A percentile compares a stretch with the other conserved stretches of the same genome.
phyloP scores from a whole-genome alignment of 148 eudicot genomes.

The Limonium bicolor region DNA sequence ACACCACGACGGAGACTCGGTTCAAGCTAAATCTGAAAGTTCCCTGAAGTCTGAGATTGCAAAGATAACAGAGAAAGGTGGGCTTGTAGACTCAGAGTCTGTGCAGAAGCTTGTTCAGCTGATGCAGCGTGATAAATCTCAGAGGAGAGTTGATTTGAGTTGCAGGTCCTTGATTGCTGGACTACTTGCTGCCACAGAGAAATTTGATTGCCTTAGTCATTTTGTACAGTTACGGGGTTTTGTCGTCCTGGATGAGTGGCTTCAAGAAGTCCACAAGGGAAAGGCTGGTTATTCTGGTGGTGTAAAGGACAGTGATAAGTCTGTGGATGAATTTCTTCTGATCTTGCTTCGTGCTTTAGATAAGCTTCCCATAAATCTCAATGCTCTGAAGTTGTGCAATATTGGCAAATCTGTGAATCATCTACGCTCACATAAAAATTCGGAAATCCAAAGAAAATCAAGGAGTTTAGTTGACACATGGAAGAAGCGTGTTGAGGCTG shows the following conservation, averaged over 20 bases:
- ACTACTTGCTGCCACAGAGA: slow-evolving; percentile 66
- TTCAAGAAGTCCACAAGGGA: slow-evolving; percentile 74
- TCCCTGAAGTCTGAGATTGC: slow-evolving; percentile 45
- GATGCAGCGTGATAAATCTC: slow-evolving; percentile 49
- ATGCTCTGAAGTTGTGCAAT: slow-evolving; percentile 60
- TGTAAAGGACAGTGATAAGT: slow-evolving; percentile 51
- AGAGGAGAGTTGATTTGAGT: slow-evolving; percentile 47
- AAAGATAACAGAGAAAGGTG: slow-evolving; percentile 55
- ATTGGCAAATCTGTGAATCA: slow-evolving; percentile 86
- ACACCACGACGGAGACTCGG: slow-evolving; percentile 40
- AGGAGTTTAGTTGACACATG: slow-evolving; percentile 79
- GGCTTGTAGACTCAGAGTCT: slow-evolving; percentile 51
- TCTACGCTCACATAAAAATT: slow-evolving; percentile 51
- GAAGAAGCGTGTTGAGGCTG: slow-evolving; percentile 94
- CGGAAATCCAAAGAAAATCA: slow-evolving; percentile 87
- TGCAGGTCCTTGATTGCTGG: slow-evolving; percentile 50
- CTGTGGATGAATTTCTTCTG: slow-evolving; percentile 73
- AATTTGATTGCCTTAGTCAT: slow-evolving; percentile 51
- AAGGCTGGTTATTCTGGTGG: slow-evolving; percentile 41
- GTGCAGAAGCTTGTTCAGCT: slow-evolving; percentile 67
- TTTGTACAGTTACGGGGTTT: slow-evolving; percentile 77
- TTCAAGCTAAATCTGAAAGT: slow-evolving; percentile 26
- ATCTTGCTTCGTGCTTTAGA: slow-evolving; percentile 77
- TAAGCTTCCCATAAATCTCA: slow-evolving; percentile 80
- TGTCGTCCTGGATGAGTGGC: slow-evolving; percentile 73